Base-by-base conservation (phyloP, 306 rosid genomes). In the Corylus heterophylla region DNA sequence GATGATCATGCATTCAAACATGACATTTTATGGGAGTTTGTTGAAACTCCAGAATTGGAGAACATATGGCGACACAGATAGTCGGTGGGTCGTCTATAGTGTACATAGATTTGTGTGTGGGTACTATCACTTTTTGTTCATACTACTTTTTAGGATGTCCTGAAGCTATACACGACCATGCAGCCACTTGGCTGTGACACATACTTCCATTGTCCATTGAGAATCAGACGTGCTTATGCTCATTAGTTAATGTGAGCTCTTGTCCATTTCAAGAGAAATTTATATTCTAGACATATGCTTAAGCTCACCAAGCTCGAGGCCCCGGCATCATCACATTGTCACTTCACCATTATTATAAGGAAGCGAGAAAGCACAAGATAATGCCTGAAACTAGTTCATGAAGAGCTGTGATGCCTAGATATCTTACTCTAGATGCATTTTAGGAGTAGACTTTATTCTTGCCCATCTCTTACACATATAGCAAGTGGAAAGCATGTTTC, bases 1-100 rank as follows among this genome's bases (percentile, higher is more conserved):
- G 69, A 31, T 29, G 37, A 48, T 69, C 54, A 11, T 69, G 52
- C 61, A 50, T 45, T 62, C 22, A 56, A 73, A 31, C 73, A 17
- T 27, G 25, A 48, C 29, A 12, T 47, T 29, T 27, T 13, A 64
- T 64, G 47, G 70, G 70, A 64, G 48, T 37, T 0, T 17, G 70
- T 35, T 64, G 48, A 39, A 66, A 42, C 12, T 66, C 71, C 16
- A 3, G 51, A 81, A 51, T 74, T 81, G 69, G 79, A 75, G 76
- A 66, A 45, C 58, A 44, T 63, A 66, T 16, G 50, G 69, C 35
- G 64, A 80, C 73, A 6, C 45, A 42, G 45, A 42, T 1, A 42
- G 45, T 42, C 45, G 1, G 45, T 42, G 8, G 1, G 45, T 42
- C 8, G 7, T 42, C 45, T 42, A 42, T 42, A 42, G 6, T 42